Evolutionary conservation across 352 stramenopile species (phyloP), one percentile per base, ranked within the genome.

Genomic region (Pythium chondricola): DNA sequence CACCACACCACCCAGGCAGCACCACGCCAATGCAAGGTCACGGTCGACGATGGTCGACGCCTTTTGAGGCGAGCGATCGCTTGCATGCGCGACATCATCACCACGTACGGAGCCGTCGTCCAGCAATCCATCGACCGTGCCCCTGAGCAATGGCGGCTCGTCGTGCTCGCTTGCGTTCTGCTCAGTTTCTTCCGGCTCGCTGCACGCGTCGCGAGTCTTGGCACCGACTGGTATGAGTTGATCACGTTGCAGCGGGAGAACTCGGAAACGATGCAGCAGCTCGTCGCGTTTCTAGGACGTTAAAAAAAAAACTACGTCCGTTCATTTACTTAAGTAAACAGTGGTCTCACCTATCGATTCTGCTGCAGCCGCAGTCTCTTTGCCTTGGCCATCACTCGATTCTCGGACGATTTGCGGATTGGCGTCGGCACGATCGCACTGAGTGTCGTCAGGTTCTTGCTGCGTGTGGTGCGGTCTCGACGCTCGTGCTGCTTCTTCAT

Each of bases 291-390:
- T 21, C 24, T 52, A 16, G 9, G 8, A 40, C 35, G 11, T 20
- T 16, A 20, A 16, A 40, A 40, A 7, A 20, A 40, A 40, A 40
- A n/a, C n/a, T n/a, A n/a, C n/a, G n/a, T n/a, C n/a, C n/a, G n/a
- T n/a, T n/a, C n/a, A n/a, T n/a, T n/a, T n/a, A n/a, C n/a, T n/a
- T n/a, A n/a, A n/a, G n/a, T n/a, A n/a, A n/a, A n/a, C n/a, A n/a
- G n/a, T n/a, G n/a, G n/a, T n/a, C n/a, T n/a, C n/a, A n/a, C 0
- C 27, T 38, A 58, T 2, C 36, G 43, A 24, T 36, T 43, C 25
- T 42, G 37, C 16, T 52, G 33, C 10, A 61, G 26, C 21, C 55
- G 33, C 14, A 61, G 33, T 30, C 25, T 41, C 33, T 61, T 49
- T 4, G 53, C 53, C 6, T 40, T 31, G 0, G 45, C n/a, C 0